A percentile compares a stretch with the other conserved stretches of the same genome.
These are phyloP conservation scores for Corchorus olitorius DNA, from an alignment of 345 rosid genomes.

Conservation along the genomic window DNA sequence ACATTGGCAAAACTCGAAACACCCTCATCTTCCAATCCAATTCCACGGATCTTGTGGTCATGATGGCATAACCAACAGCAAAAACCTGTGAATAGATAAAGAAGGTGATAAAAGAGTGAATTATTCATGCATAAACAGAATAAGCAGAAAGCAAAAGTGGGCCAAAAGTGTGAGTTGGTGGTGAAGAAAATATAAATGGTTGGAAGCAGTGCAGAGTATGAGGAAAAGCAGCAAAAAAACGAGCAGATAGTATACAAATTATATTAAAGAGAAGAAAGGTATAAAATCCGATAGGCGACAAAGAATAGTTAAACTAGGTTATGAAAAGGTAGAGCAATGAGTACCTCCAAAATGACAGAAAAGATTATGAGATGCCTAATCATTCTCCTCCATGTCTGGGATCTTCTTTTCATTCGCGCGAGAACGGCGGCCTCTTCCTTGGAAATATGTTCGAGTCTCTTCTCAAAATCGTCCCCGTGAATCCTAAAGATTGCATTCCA, in stretches of 20 bases:
- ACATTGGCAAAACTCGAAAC: conserved; percentile 63
- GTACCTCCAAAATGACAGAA: conserved; percentile 77
- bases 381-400: conserved; percentile 64
- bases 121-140: background rate
- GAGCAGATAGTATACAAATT: too few relatives aligned
- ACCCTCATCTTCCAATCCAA: conserved; percentile 77
- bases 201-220: background rate
- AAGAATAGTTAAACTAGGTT: background rate
- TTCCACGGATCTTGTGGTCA: conserved; percentile 59
- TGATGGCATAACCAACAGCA: conserved; percentile 69
- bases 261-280: too few relatives aligned
- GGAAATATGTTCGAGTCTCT: conserved; percentile 74
- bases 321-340: background rate
- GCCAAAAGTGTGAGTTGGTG: background rate
- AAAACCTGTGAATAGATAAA: conserved; percentile 44
- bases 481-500: conserved; percentile 68
- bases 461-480: conserved; percentile 82
- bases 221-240: conserved; percentile 1
- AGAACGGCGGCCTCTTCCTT: conserved; percentile 83
- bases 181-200: conserved; percentile 32
- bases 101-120: background rate
- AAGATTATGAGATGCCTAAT: conserved; percentile 60
- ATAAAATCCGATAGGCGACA: background rate
- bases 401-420: conserved; percentile 64
- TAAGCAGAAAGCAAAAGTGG: background rate